phyloP scores from a whole-genome alignment of 2,329 filamentous ascomycete species.

The Clonostachys rosea region DNA sequence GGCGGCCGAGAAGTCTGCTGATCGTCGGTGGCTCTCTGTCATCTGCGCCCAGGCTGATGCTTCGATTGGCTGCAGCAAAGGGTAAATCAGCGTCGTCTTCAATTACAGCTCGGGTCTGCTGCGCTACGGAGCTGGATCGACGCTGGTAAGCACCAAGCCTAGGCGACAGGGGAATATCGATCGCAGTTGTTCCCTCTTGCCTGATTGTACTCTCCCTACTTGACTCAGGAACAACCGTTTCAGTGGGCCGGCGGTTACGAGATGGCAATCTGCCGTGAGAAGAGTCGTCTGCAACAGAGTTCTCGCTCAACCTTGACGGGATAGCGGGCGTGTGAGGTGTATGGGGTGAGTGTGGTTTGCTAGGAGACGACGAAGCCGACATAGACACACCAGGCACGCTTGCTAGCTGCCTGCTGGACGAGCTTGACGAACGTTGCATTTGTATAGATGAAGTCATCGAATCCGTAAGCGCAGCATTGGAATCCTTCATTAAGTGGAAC shows the following conservation, averaged over 20 bases:
- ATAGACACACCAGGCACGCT: conserved; percentile 65
- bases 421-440: conserved; percentile 76
- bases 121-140: conserved; percentile 66
- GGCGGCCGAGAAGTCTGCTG: conserved; percentile 52
- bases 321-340: conserved; percentile 92
- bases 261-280: conserved; percentile 20
- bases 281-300: conserved; percentile 58
- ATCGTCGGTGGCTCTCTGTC: conserved; percentile 60
- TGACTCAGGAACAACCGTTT: conserved; percentile 17
- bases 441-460: conserved; percentile 89
- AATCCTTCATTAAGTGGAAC: conserved; percentile 86
- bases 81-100: conserved; percentile 58
- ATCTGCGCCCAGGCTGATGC: conserved; percentile 62
- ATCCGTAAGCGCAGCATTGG: conserved; percentile 83
- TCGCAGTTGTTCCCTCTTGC: conserved; percentile 56
- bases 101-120: conserved; percentile 49
- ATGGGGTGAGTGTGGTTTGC: conserved; percentile 83
- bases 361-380: conserved; percentile 83
- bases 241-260: conserved; percentile 15
- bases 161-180: conserved; percentile 70
- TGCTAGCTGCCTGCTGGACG: conserved; percentile 57
- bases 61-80: conserved; percentile 53
- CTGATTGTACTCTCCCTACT: conserved; percentile 32
- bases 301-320: conserved; percentile 87
- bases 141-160: conserved; percentile 51